Evolutionary conservation across 2,329 filamentous ascomycete genomes (phyloP).

Genomic region (Aspergillus transmontanensis): DNA sequence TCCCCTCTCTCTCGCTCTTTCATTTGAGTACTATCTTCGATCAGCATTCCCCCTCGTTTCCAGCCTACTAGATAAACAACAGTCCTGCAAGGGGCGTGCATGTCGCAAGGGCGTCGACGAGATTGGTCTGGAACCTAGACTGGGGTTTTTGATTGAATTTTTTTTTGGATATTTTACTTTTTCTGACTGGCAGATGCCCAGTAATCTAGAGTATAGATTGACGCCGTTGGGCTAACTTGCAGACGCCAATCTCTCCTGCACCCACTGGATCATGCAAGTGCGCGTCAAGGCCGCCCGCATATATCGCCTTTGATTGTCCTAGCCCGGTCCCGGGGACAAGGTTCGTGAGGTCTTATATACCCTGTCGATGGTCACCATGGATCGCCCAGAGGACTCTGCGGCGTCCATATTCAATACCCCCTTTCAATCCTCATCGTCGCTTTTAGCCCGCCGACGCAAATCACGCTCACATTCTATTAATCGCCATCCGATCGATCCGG

Average conservation of each 20-base stretch:
- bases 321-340: slow-evolving; percentile 13
- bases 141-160: slow-evolving; percentile 11
- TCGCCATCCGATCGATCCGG: slow-evolving; percentile 39
- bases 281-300: slow-evolving; percentile 27
- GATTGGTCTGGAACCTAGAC: slow-evolving; percentile 11
- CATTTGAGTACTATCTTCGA: not conserved
- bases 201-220: slow-evolving; percentile 20
- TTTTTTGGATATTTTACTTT: not conserved
- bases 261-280: slow-evolving; percentile 34
- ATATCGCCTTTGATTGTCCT: slow-evolving; percentile 24
- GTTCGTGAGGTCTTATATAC: slow-evolving; percentile 12
- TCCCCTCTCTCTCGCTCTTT: not conserved
- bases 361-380: slow-evolving; percentile 36
- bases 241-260: slow-evolving; percentile 18
- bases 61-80: slow-evolving; percentile 17
- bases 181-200: slow-evolving; percentile 20
- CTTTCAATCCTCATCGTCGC: slow-evolving; percentile 30
- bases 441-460: slow-evolving; percentile 50
- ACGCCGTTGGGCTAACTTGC: slow-evolving; percentile 20
- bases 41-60: slow-evolving; percentile 15
- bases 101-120: slow-evolving; percentile 18
- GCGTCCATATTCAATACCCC: slow-evolving; percentile 26
- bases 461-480: slow-evolving; percentile 36
- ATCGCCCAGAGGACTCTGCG: slow-evolving; percentile 27
- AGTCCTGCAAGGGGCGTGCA: slow-evolving; percentile 21